Evolutionary conservation across 202 grass and related monocot species (phyloP), one percentile per base, ranked within the genome.

Genomic region (Zoysia matrella): DNA sequence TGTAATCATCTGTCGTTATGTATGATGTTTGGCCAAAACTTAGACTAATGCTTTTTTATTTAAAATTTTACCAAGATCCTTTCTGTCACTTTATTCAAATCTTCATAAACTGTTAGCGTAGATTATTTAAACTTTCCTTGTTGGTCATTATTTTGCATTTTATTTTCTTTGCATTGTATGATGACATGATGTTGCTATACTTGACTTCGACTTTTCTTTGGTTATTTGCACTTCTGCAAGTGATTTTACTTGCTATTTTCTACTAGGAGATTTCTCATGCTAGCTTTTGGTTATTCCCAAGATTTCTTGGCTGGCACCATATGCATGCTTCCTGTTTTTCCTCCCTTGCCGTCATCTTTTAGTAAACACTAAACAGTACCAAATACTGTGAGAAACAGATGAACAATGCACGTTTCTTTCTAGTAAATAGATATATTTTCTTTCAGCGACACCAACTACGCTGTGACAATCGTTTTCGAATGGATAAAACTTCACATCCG

Each of bases 281-380:
- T 44, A 76, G 42, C 72, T 73, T 49, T 62, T 44, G 3, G 8
- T 41, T 43, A 7, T 12, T 67, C 52, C 45, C 41, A 3, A 49
- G 64, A 88, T 4, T 65, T n/a, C 11, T 65, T 71, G 49, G 50
- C 43, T 64, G 42, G 14, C 65, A 82, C 73, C 60, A 16, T 53
- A 44, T 70, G 16, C 22, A 50, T 22, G 72, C 18, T 9, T 11
- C 8, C 10, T 22, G 22, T 52, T 12, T 51, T 6, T 48, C n/a
- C 16, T 42, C 3, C 18, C 18, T 8, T 2, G 0, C 15, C 36
- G 39, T 42, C 62, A 42, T 42, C 4, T 6, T 14, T 22, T 12
- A 55, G 22, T 22, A 22, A 22, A 22, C 22, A 22, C 22, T 73
- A 70, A 60, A 50, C 51, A 68, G 40, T 36, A 53, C 11, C 15